Percentiles rank a stretch among this genome's conserved stretches.
Evolutionary conservation across 1,284 basidiomycete species (phyloP).

Genomic region (Bondarzewia mesenterica): DNA sequence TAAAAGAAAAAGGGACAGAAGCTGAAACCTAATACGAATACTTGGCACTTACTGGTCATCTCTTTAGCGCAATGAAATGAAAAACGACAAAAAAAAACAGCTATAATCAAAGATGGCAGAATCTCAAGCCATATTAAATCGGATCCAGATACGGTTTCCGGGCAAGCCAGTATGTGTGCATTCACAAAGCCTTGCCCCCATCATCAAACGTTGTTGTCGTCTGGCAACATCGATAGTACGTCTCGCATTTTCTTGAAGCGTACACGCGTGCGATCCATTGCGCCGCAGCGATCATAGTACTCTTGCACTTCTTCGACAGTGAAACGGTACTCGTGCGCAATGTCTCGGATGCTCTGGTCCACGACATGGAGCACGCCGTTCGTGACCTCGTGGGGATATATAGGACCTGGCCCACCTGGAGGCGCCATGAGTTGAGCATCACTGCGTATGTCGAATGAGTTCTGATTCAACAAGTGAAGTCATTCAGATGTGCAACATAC

Average conservation of each 20-base stretch:
- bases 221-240: slow-evolving; percentile 31
- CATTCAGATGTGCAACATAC: slow-evolving; percentile 20
- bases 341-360: slow-evolving; percentile 51
- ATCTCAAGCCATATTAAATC: too few species aligned
- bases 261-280: slow-evolving; percentile 51
- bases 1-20: too few species aligned
- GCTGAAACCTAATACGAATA: too few species aligned
- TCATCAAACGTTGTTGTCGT: slow-evolving; percentile 14
- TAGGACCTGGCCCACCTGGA: not conserved
- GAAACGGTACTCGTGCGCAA: slow-evolving; percentile 59
- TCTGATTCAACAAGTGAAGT: not conserved
- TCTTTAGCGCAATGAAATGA: too few species aligned
- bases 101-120: too few species aligned
- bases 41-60: too few species aligned
- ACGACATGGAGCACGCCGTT: slow-evolving; percentile 41
- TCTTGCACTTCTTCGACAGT: slow-evolving; percentile 66
- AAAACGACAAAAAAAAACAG: too few species aligned
- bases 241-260: slow-evolving; percentile 62
- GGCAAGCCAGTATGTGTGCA: too few species aligned
- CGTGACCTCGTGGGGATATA: not conserved
- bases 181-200: too few species aligned
- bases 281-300: slow-evolving; percentile 62
- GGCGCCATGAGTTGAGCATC: too few species aligned
- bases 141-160: too few species aligned
- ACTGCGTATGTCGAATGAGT: too few species aligned